A percentile compares a stretch with the other conserved stretches of the same genome.
phyloP scores from a whole-genome alignment of 352 stramenopile species.

The Pythium sp. region DNA sequence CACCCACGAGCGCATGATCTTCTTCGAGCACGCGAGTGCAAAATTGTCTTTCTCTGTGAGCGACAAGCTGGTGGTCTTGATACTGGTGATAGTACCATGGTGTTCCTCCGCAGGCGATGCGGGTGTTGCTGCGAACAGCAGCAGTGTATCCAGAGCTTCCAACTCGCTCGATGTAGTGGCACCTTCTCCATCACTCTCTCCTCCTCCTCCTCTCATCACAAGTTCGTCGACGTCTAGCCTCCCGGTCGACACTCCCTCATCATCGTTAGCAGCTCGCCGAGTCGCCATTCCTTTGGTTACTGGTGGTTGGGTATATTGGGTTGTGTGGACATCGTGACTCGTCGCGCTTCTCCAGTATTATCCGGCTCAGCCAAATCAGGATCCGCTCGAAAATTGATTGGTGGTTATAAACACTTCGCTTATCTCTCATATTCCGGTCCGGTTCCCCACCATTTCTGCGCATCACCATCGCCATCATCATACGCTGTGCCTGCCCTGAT shows the following conservation, averaged over 20 bases:
- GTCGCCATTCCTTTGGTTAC: neutral
- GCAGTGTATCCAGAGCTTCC: neutral
- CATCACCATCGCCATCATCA: neutral
- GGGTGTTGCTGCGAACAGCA: neutral
- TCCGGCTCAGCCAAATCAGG: neutral
- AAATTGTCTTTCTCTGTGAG: conserved; percentile 10
- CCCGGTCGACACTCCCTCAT: too few relatives aligned
- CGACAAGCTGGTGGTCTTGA: neutral
- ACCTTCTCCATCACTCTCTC: neutral
- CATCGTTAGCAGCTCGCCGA: neutral
- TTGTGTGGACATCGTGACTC: conserved; percentile 5
- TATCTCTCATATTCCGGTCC: neutral
- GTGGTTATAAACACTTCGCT: conserved; percentile 5
- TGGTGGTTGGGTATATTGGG: neutral
- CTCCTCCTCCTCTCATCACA: neutral
- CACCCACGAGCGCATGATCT: conserved; percentile 48
- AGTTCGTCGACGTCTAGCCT: neutral
- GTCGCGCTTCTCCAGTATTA: neutral
- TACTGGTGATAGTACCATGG: neutral
- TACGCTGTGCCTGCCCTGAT: neutral
- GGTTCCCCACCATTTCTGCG: neutral
- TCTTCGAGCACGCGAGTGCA: conserved; percentile 5
- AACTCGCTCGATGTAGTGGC: neutral
- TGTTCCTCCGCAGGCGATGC: neutral
- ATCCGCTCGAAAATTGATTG: neutral